Evolutionary conservation across 257 asterid species (phyloP), one percentile per base, ranked within the genome.

Genomic region (Nicotiana sylvestris): DNA sequence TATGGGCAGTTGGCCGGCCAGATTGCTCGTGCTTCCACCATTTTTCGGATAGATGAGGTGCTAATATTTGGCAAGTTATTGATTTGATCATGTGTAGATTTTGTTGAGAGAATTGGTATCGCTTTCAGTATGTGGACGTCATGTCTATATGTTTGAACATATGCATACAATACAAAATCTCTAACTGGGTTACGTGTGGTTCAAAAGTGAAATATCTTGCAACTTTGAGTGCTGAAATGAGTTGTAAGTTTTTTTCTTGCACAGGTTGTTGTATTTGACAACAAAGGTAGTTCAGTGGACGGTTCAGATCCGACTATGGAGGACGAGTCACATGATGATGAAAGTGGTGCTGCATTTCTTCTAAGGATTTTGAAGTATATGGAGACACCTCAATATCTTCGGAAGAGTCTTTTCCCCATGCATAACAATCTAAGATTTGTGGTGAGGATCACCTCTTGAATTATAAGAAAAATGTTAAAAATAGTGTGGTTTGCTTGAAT

Each of bases 301-400:
- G 86, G 85, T 76, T 84, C 91, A 74, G 53, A 81, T 78, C 88
- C 86, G 60, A 62, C 74, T 27, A 56, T n/a, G 85, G 93, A 87
- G 11, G 87, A 85, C 66, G 85, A 83, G 83, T 85, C 91, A 35
- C 92, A 86, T 51, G 96, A 89, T 46, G 83, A 92, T 77, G 97
- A 94, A 85, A 89, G 87, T 84, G 98, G 97, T 77, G 90, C 97
- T 58, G 90, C 95, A 81, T 96, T 96, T 88, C 93, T 96, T 72
- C 84, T 90, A 58, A 93, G 97, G 90, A 91, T 94, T 83, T 88
- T 93, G 93, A 93, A 91, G 87, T 93, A 96, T 87, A 91, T 94
- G 25, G 98, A 94, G 93, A 96, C 99, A 53, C 99, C 99, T 10
- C 99, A 94, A 87, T 96, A 96, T 88, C 96, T 96, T 78, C 88